Evolutionary conservation across 176 grass and related monocot genomes (phyloP).

Genomic region (Bromus sterilis): DNA sequence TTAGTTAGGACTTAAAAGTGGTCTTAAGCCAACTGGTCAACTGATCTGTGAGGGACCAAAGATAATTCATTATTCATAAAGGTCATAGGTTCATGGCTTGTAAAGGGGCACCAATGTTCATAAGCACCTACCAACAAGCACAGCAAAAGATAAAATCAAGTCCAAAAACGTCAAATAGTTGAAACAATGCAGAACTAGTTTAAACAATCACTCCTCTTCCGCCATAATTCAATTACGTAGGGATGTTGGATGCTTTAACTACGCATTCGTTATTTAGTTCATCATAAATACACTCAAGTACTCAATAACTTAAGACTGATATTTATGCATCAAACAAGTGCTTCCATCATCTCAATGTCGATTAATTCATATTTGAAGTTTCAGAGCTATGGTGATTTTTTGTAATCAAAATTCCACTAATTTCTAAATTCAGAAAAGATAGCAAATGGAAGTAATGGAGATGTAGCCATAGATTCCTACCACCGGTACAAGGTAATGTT

Average conservation of each 20-base stretch:
- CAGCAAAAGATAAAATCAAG: not conserved
- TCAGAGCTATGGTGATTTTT: not conserved
- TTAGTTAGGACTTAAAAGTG: not conserved
- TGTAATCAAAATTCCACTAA: not conserved
- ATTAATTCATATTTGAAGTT: not conserved
- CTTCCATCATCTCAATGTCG: not conserved
- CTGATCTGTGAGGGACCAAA: not conserved
- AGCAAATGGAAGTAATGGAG: slow-evolving; percentile 62
- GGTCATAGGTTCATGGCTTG: not conserved
- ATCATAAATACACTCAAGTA: too few species aligned
- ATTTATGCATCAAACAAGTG: not conserved
- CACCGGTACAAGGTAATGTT: slow-evolving; percentile 60
- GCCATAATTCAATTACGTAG: not conserved
- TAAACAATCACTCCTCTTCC: not conserved
- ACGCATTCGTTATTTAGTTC: too few species aligned
- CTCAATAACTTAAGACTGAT: not conserved
- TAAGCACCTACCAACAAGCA: not conserved
- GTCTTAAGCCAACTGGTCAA: not conserved
- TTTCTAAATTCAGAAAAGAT: slow-evolving; percentile 51
- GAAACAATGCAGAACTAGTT: too few species aligned
- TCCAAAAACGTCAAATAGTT: not conserved
- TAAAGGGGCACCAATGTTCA: not conserved
- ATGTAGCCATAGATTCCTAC: slow-evolving; percentile 69
- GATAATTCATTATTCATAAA: not conserved
- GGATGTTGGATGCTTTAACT: too few species aligned